Conservation (phyloP, 2,329 filamentous ascomycete genomes). For the Pezicula neosporulosa region DNA sequence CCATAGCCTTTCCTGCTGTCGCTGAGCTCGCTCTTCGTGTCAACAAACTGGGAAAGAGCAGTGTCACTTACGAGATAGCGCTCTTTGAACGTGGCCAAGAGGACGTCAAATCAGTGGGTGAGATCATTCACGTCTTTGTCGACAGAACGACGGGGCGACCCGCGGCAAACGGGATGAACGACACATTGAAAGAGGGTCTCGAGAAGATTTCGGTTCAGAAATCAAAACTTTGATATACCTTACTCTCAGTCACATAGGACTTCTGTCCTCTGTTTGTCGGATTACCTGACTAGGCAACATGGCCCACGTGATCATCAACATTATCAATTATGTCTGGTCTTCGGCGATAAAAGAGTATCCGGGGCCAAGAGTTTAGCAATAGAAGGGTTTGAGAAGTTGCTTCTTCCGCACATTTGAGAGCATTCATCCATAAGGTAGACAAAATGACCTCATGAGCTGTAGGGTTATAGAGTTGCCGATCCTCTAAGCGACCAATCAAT, state of each 20-base stretch:
- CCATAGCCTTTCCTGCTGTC: slow-evolving; percentile 76
- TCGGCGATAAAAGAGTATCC: background rate
- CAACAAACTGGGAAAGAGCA: slow-evolving; percentile 79
- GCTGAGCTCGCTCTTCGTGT: slow-evolving; percentile 81
- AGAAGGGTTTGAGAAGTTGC: background rate
- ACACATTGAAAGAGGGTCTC: slow-evolving; percentile 54
- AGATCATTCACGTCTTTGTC: slow-evolving; percentile 88
- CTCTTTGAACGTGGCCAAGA: slow-evolving; percentile 75
- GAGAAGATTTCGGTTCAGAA: slow-evolving; percentile 45
- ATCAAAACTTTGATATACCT: slow-evolving; percentile 22
- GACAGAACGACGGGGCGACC: slow-evolving; percentile 68
- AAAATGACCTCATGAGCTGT: too few relatives aligned
- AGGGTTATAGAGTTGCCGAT: too few relatives aligned
- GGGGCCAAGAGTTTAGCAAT: background rate
- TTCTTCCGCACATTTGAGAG: background rate
- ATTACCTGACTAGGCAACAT: background rate
- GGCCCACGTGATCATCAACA: background rate
- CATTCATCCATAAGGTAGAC: too few relatives aligned
- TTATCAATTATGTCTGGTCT: too few relatives aligned
- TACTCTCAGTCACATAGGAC: background rate
- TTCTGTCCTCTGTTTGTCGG: background rate
- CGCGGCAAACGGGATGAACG: slow-evolving; percentile 60
- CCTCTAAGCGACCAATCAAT: too few relatives aligned
- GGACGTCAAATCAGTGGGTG: slow-evolving; percentile 77
- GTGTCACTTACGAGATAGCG: slow-evolving; percentile 85